Evolutionary conservation across 192 early-diverging fungal species (phyloP).

Genomic region (Lunasporangiospora selenospora): DNA sequence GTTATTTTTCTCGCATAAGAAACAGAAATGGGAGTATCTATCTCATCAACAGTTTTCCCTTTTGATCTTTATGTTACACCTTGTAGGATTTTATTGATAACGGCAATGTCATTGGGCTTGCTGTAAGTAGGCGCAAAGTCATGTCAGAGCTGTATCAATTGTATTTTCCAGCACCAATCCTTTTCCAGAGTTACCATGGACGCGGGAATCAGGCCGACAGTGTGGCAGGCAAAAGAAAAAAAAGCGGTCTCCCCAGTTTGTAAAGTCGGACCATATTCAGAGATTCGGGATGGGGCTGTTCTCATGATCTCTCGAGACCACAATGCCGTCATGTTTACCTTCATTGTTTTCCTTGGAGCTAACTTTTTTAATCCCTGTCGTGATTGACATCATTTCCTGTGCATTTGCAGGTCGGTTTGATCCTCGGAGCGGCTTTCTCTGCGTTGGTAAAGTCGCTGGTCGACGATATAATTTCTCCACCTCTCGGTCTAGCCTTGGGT

Average conservation of each 20-base stretch:
- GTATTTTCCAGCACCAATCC: too few relatives aligned
- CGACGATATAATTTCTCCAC: slow-evolving; percentile 35
- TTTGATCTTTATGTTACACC: background rate
- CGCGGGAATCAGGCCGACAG: too few relatives aligned
- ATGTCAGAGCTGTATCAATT: too few relatives aligned
- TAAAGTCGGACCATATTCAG: background rate
- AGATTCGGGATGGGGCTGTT: background rate
- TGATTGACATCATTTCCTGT: background rate
- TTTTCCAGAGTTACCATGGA: too few relatives aligned
- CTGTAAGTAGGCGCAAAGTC: too few relatives aligned
- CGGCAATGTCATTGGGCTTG: slow-evolving; percentile 36
- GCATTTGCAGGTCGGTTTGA: slow-evolving; percentile 18
- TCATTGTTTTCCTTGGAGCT: too few relatives aligned
- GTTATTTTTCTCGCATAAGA: too few relatives aligned
- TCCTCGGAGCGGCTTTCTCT: slow-evolving; percentile 27
- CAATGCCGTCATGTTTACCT: too few relatives aligned
- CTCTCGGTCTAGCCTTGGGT: slow-evolving; percentile 26
- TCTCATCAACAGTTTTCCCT: background rate
- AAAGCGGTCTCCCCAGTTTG: too few relatives aligned
- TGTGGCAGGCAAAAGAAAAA: too few relatives aligned
- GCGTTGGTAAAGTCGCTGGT: slow-evolving; percentile 27
- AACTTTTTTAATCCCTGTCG: too few relatives aligned
- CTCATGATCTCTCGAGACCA: too few relatives aligned
- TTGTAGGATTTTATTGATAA: slow-evolving; percentile 46
- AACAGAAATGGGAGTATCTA: background rate